Base-by-base conservation (phyloP, 257 asterid species). In the Forsythia viridissima region DNA sequence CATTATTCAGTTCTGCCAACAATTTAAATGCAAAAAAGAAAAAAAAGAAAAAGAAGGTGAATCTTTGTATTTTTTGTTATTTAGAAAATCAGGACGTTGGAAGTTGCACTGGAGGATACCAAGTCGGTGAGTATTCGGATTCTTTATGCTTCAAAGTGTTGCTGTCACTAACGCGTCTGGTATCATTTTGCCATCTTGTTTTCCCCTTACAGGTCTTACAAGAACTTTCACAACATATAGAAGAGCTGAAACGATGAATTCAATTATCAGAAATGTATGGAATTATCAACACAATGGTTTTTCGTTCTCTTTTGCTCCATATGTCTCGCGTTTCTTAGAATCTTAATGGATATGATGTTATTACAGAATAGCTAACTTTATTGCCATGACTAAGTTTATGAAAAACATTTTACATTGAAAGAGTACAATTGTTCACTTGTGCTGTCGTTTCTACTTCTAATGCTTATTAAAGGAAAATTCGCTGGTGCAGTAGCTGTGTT, bases 1-100 rank as follows among this genome's bases (percentile, higher is more conserved):
- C 13, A 24, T 73, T 9, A 40, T 78, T 67, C 36, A 59, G 38
- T 65, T 44, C n/a, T 16, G 34, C 44, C 6, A 41, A 8, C 43
- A 51, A 9, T 57, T n/a, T 57, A 21, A n/a, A 59, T 59, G 13
- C 34, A 18, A 59, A 8, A 59, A 20, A 21, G 7, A 20, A 6
- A 16, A 57, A 18, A 12, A 16, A 8, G 46, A 42, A 42, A 42
- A 8, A 42, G 9, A 39, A 59, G 2, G 21, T 77, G 7, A 77
- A 70, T 37, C 6, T 55, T n/a, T 3, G 13, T 48, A 5, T 39
- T 21, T 4, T 61, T 38, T 71, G 12, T 68, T n/a, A 34, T 43
- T 36, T 89, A 92, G 95, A 91, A 92, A 90, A 85, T 92, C 55
- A 82, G 80, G 76, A 85, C 77, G 76, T 34, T 92, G 84, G 97